Base-by-base conservation (phyloP, 768 basidiomycete genomes). In the Leccinum subtestaceum region DNA sequence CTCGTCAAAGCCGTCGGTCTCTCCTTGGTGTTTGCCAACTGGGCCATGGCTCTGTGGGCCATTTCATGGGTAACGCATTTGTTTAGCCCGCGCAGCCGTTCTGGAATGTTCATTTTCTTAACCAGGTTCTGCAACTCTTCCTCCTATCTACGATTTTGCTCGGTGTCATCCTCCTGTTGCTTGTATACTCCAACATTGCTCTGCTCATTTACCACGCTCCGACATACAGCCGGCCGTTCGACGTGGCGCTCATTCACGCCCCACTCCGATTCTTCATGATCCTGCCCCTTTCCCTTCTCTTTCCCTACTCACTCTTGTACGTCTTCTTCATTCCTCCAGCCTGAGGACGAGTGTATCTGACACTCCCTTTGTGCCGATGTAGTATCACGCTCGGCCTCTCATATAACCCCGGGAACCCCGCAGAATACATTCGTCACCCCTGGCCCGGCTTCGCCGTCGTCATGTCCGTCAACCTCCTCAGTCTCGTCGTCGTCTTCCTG, bases 211-310 rank as follows among this genome's bases (percentile, higher is more conserved):
- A 95, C 67, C 88, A 89, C 50, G 72, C 80, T 0, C 88, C 88
- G 0, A 81, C 76, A 0, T 75, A 75, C 23, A 70, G 75, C 0
- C 81, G 85, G 1, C 92, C 91, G 0, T 71, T 95, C 43, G 93
- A 95, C 70, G 85, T 84, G 34, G 79, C 86, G 0, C 86, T 95
- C 63, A 91, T 97, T 57, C 95, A 97, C 64, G 89, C 91, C 0
- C 95, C 95, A 0, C 77, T 96, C 55, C 80, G 91, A 3, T 86
- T 93, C 59, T 56, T 81, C 71, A 65, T 84, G 83, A 51, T 89
- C 78, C 84, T 90, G 57, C 75, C 84, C 60, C 34, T 63, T 15
- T 69, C 72, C 0, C 56, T 84, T 47, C 68, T 83, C 61, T 79
- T 85, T 60, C 72, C 76, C 1, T 82, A 85, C 62, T 82, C 80